Evolutionary conservation across 164 flowering plant species (phyloP), one percentile per base, ranked within the genome.

Genomic region (Annona cherimola): DNA sequence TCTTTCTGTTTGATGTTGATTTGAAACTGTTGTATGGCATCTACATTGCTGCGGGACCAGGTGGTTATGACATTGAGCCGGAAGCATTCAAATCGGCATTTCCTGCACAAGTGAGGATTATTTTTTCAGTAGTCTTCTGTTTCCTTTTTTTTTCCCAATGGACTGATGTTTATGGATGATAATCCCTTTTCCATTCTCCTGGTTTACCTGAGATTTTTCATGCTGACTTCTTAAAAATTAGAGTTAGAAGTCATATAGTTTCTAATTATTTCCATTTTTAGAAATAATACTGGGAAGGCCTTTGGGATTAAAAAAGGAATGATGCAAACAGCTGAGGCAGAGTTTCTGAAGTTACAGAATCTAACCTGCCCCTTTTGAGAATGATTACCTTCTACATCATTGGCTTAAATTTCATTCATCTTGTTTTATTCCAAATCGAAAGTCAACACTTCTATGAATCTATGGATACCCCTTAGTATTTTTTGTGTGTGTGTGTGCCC

Each of bases 1-100:
- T 88, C 41, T 88, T 88, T 79, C 72, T 88, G 75, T 88, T 83
- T 84, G 87, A 88, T 68, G 57, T 73, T 67, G 86, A 86, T 76
- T 62, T 75, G 73, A 88, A 73, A 73, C 73, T 86, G 81, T 6
- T 88, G 81, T 85, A 86, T 76, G 92, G 92, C 18, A 82, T 88
- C 63, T 88, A 85, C 60, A 83, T 78, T 75, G 92, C 92, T 76
- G 76, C 87, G 16, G 85, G 76, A 61, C 85, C 81, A 4, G 89
- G 92, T 35, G 86, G 86, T 61, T 81, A 76, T 63, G 81, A 85
- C 70, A 73, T 88, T 66, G 88, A 88, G 69, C 90, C 86, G 57
- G 84, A 79, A 74, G 92, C 92, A 40, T 88, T 86, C 80, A 83
- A 81, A 1, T 86, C 87, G 2, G 80, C 78, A 16, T 86, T 81